Evolutionary conservation across 2,329 filamentous ascomycete species (phyloP), one percentile per base, ranked within the genome.

Genomic region (Aspergillus sp.): DNA sequence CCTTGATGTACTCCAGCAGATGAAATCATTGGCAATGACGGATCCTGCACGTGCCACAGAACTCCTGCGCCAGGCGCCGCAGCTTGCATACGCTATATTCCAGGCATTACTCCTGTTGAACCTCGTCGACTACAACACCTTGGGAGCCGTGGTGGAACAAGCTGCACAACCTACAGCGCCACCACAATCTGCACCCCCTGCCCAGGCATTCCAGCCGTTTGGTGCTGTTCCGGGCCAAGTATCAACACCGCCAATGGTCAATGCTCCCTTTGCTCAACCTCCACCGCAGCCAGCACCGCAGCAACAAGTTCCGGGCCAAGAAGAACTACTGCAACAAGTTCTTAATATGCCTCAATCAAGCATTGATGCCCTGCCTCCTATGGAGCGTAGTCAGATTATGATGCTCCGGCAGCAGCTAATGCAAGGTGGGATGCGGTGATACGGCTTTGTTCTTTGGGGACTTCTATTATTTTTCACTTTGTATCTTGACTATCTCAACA

Each of bases 81-180:
- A 99, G 76, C 86, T 99, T 44, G 87, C 91, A 4, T 98, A 96
- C 68, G 95, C 95, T 57, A 89, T 98, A 64, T 98, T 98, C 78
- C 93, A 98, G 76, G 90, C 93, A 22, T 83, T 98, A 9, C 85
- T 98, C 2, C 85, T 97, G 38, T 95, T 98, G 85, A 91, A 92
- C 45, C 86, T 98, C 9, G 91, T 98, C 55, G 93, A 95, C 57
- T 89, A 91, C 13, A 87, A 88, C 66, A 87, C 92, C 3, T 87
- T 98, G 54, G 85, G 88, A 61, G 88, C 89, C 4, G 90, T 98
- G 30, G 83, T 97, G 53, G 90, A 96, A 68, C 80, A 77, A 72
- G 78, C 73, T 62, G 77, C 72, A 8, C 77, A 79, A 59, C 74
- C 77, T 9, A 69, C 71, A 9, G 71, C 77, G 22, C 64, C 68